These are phyloP conservation scores for Trichoderma citrinoviride DNA, from an alignment of 2,329 filamentous ascomycete genomes.

Conservation along the genomic window DNA sequence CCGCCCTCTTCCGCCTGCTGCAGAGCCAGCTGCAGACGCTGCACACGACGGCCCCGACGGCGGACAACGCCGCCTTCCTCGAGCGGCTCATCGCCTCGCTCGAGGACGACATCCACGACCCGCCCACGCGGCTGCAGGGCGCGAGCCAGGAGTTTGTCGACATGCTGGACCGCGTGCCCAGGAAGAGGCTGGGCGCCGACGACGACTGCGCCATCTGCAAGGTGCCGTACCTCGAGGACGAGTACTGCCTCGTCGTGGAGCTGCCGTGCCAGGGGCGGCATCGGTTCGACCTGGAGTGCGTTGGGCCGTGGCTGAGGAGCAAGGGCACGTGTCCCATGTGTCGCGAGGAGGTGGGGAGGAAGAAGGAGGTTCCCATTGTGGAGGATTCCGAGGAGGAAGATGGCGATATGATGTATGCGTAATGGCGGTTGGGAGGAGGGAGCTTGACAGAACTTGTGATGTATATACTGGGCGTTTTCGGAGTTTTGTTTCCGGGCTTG, in stretches of 20 bases:
- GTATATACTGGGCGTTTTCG: conserved; percentile 30
- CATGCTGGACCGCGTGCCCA: conserved; percentile 55
- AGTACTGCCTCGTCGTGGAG: conserved; percentile 61
- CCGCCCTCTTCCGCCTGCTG: conserved; percentile 55
- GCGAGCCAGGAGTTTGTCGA: conserved; percentile 61
- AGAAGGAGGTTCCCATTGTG: conserved; percentile 45
- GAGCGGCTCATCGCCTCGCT: conserved; percentile 47
- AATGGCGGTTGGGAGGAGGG: neutral
- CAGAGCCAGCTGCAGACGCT: conserved; percentile 57
- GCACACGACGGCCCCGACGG: conserved; percentile 47
- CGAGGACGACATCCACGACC: conserved; percentile 50
- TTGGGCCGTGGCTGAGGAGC: conserved; percentile 61
- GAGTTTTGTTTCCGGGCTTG: conserved; percentile 21
- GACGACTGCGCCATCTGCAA: conserved; percentile 63
- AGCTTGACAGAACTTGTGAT: neutral
- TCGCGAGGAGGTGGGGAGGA: conserved; percentile 57
- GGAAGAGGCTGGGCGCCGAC: conserved; percentile 48
- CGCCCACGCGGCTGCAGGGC: conserved; percentile 52
- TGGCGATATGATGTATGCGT: conserved; percentile 49
- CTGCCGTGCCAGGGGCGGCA: conserved; percentile 60
- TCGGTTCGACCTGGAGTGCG: conserved; percentile 65
- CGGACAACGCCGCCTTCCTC: conserved; percentile 51
- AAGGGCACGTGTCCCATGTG: conserved; percentile 66
- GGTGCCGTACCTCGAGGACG: conserved; percentile 59
- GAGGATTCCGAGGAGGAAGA: conserved; percentile 50